Evolutionary conservation across 139 green algal species (phyloP), one percentile per base, ranked within the genome.

Genomic region (Eudorina sp.): DNA sequence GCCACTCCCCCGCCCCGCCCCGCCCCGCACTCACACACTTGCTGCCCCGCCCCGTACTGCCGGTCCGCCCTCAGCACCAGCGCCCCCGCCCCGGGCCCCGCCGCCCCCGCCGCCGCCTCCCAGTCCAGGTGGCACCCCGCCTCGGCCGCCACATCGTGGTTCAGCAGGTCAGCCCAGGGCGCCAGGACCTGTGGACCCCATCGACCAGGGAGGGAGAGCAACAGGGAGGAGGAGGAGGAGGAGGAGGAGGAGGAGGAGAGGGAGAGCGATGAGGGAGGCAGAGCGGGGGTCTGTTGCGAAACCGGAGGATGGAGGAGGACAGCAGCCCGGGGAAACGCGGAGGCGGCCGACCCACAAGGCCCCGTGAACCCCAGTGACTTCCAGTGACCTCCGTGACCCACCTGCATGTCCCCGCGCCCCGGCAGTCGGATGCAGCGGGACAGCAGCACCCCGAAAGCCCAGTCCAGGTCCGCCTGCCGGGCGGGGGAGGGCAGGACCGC

Each of bases 151-250:
- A 88, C 87, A 46, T 77, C 80, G 83, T 97, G 95, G 79, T 97
- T 97, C 4, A 95, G 76, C 74, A 97, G 90, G 89, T 97, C 95
- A 0, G 89, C 94, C 91, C 91, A 95, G 3, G 95, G 95, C 41
- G 95, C 77, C 31, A 97, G 89, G 0, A 91, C 93, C 74, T 97
- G 48, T 21, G 40, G 66, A n/a, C n/a, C n/a, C n/a, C n/a, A n/a
- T n/a, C n/a, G n/a, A n/a, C n/a, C n/a, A n/a, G n/a, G n/a, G n/a
- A n/a, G n/a, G n/a, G n/a, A n/a, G n/a, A 68, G 51, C 51, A 60
- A 16, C 36, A 21, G 34, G 23, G 70, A 8, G 70, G 40, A 18
- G 43, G 70, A 27, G 25, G 45, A 62, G 43, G 73, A 40, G 70
- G 64, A 40, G 25, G 34, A n/a, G n/a, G n/a, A n/a, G n/a, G n/a